Conservation (phyloP, 1,284 basidiomycete genomes). For the Volvariella volvacea region DNA sequence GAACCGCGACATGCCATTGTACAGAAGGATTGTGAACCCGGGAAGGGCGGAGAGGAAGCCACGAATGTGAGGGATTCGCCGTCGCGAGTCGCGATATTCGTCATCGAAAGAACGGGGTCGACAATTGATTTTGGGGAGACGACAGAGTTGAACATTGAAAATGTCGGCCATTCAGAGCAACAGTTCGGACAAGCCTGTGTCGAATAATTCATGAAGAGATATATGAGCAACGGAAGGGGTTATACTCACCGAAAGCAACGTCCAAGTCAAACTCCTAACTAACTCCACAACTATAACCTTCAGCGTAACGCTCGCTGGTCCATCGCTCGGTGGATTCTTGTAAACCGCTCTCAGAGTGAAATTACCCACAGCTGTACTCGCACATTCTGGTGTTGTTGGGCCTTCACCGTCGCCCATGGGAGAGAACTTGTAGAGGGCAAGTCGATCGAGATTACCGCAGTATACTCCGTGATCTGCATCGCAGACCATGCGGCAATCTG, state of each 20-base stretch:
- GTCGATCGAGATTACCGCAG: conserved; percentile 30
- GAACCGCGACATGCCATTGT: conserved; percentile 23
- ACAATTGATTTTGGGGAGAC: conserved; percentile 28
- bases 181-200: conserved; percentile 27
- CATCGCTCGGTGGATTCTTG: conserved; percentile 19
- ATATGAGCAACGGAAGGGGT: background rate
- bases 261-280: conserved; percentile 29
- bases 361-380: conserved; percentile 20
- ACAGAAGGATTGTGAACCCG: conserved; percentile 31
- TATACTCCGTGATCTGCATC: conserved; percentile 26
- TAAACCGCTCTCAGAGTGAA: conserved; percentile 29
- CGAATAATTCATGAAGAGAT: background rate
- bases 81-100: conserved; percentile 26
- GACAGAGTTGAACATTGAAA: conserved; percentile 28
- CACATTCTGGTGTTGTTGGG: conserved; percentile 18
- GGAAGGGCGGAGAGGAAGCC: conserved; percentile 31
- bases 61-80: conserved; percentile 35
- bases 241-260: conserved; percentile 31
- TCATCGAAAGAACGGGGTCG: conserved; percentile 28
- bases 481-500: conserved; percentile 31
- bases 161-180: conserved; percentile 32
- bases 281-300: conserved; percentile 29
- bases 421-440: conserved; percentile 27
- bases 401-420: conserved; percentile 12
- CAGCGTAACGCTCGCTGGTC: conserved; percentile 14